Evolutionary conservation across 1,284 basidiomycete genomes (phyloP).

Genomic region (Ganoderma sp.): DNA sequence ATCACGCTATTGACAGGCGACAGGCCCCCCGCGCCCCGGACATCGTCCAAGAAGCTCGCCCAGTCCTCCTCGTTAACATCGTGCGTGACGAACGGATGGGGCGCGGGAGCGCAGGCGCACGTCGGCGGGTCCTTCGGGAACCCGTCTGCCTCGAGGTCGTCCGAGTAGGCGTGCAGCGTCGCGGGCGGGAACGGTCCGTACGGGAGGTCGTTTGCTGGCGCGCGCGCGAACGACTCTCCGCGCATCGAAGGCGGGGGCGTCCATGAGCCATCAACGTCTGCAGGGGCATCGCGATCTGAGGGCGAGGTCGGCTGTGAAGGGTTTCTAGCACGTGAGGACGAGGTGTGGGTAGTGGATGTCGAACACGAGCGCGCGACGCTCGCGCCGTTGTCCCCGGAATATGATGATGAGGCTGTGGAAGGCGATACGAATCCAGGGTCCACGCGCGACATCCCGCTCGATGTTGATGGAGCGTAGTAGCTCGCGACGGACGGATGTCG

Average conservation of each 20-base stretch:
- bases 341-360: not conserved
- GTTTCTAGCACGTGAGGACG: not conserved
- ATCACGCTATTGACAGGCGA: conserved; percentile 14
- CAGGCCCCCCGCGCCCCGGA: conserved; percentile 25
- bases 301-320: not conserved
- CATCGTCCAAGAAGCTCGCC: conserved; percentile 29
- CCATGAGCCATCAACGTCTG: not conserved
- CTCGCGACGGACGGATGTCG: not conserved
- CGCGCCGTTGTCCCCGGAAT: not conserved
- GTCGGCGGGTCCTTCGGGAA: conserved; percentile 31
- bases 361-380: not conserved
- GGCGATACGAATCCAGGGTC: not conserved
- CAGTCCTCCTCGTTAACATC: conserved; percentile 35
- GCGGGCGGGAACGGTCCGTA: conserved; percentile 30
- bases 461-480: conserved; percentile 4
- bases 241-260: not conserved
- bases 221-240: conserved; percentile 9
- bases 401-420: not conserved
- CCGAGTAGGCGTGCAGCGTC: conserved; percentile 24
- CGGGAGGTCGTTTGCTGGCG: conserved; percentile 6
- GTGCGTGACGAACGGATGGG: conserved; percentile 35
- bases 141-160: conserved; percentile 27
- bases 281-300: not conserved
- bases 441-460: conserved; percentile 2
- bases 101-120: conserved; percentile 21